Conservation (phyloP, 2,329 filamentous ascomycete species). For the Rosellinia necatrix region DNA sequence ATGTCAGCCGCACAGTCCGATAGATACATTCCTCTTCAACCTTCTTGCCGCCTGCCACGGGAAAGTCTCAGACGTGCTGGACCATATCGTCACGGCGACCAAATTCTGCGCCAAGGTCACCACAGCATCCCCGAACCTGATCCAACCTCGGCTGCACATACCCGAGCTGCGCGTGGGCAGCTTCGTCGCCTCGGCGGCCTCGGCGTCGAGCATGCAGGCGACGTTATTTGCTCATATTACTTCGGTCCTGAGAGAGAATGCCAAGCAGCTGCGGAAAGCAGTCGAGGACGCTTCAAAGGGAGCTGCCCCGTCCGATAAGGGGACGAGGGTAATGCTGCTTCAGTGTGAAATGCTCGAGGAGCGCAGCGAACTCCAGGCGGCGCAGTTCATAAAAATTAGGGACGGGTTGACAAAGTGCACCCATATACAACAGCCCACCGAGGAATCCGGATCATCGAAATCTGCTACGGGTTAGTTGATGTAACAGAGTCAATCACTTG, state of each 20-base stretch:
- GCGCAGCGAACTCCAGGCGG: constrained; percentile 25
- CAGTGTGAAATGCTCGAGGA: constrained; percentile 37
- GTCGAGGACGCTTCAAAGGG: constrained; percentile 5
- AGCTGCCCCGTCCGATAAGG: neutral
- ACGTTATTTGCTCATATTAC: constrained; percentile 33
- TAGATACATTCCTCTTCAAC: constrained; percentile 45
- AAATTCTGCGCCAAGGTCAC: constrained; percentile 42
- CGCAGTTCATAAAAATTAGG: constrained; percentile 28
- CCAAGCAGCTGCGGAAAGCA: constrained; percentile 23
- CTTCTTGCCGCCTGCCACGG: constrained; percentile 46
- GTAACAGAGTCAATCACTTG: too few species aligned
- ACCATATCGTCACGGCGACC: constrained; percentile 40
- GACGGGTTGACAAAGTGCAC: constrained; percentile 22
- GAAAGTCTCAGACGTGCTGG: constrained; percentile 45
- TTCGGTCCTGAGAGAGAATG: constrained; percentile 27
- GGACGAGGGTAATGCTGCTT: constrained; percentile 28
- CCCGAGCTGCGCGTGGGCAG: constrained; percentile 48
- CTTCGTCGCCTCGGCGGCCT: constrained; percentile 33
- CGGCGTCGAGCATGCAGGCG: constrained; percentile 35
- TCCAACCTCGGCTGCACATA: constrained; percentile 42
- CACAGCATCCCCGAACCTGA: constrained; percentile 33
- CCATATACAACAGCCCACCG: constrained; percentile 21
- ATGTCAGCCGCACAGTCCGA: constrained; percentile 4
- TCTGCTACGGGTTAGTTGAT: too few species aligned
- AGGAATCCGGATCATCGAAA: too few species aligned